Percentiles rank a stretch among this genome's conserved stretches.
phyloP scores from a whole-genome alignment of 2,329 filamentous ascomycete species.

The Orbilia ellipsospora region DNA sequence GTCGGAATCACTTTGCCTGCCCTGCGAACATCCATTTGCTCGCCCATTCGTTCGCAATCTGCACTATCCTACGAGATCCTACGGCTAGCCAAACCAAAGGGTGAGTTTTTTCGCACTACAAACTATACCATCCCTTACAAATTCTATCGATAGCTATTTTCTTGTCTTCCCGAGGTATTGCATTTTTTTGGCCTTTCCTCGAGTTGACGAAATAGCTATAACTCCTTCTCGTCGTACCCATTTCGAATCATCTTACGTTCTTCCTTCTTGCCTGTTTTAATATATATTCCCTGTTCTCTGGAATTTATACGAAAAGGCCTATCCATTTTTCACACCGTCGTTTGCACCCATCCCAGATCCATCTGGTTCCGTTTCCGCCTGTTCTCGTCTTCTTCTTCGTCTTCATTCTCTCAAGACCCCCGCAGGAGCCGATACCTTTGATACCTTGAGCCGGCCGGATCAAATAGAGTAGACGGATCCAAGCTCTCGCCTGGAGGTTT shows the following conservation, averaged over 20 bases:
- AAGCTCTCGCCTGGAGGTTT: no score
- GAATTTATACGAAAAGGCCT: not conserved
- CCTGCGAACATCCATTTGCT: no score
- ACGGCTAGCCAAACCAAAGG: not conserved
- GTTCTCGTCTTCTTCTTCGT: no score
- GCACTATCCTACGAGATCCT: slow-evolving; percentile 11
- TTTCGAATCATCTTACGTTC: slow-evolving; percentile 4
- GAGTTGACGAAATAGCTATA: no score
- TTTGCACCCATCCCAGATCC: no score
- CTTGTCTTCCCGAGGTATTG: not conserved
- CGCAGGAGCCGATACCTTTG: not conserved
- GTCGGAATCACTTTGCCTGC: slow-evolving; percentile 38
- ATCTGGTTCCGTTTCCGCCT: no score
- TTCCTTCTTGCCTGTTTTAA: slow-evolving; percentile 2
- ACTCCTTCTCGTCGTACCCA: no score
- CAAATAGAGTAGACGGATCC: no score
- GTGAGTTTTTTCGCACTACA: not conserved
- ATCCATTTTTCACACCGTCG: not conserved
- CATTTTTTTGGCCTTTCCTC: not conserved
- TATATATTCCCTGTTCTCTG: not conserved
- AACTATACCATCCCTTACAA: no score
- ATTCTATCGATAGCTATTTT: not conserved
- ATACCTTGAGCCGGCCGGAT: slow-evolving; percentile 10
- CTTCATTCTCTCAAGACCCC: no score
- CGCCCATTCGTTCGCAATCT: not conserved